Evolutionary conservation across 2,329 filamentous ascomycete species (phyloP).

Genomic region (Clonostachys rosea): DNA sequence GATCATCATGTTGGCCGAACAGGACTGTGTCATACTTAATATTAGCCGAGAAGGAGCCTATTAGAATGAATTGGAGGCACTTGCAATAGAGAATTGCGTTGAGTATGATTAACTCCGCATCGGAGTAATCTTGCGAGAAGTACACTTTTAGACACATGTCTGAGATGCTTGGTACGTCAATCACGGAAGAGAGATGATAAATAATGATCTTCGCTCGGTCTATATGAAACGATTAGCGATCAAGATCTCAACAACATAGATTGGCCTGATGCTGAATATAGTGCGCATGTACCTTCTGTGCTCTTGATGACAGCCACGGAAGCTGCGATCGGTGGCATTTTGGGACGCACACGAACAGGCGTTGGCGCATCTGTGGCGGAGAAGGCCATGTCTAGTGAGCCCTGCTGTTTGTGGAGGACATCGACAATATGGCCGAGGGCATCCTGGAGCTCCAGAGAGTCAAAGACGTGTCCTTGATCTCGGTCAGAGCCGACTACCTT

Average conservation of each 20-base stretch:
- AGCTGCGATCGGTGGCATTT: not conserved
- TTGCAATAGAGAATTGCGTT: conserved; percentile 10
- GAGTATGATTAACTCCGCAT: conserved; percentile 11
- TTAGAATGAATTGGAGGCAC: conserved; percentile 2
- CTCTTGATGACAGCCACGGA: not conserved
- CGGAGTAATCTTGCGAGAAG: conserved; percentile 6
- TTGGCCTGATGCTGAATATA: too few relatives aligned
- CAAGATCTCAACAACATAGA: not conserved
- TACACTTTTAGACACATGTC: conserved; percentile 11
- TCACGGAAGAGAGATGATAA: not conserved
- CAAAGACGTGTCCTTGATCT: not conserved
- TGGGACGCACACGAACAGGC: not conserved
- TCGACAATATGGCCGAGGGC: not conserved
- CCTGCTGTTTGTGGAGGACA: not conserved
- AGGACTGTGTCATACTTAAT: not conserved
- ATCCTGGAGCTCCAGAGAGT: not conserved
- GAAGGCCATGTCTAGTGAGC: not conserved
- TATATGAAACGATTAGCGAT: not conserved
- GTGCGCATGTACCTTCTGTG: not conserved
- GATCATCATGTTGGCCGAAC: conserved; percentile 2
- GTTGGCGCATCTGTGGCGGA: not conserved
- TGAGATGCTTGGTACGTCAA: conserved; percentile 5
- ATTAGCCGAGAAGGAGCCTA: not conserved
- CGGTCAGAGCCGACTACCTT: not conserved
- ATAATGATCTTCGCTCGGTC: not conserved